Evolutionary conservation across 106 monocot genomes (phyloP), one percentile per base, ranked within the genome.

Genomic region (Gastrodia elata): DNA sequence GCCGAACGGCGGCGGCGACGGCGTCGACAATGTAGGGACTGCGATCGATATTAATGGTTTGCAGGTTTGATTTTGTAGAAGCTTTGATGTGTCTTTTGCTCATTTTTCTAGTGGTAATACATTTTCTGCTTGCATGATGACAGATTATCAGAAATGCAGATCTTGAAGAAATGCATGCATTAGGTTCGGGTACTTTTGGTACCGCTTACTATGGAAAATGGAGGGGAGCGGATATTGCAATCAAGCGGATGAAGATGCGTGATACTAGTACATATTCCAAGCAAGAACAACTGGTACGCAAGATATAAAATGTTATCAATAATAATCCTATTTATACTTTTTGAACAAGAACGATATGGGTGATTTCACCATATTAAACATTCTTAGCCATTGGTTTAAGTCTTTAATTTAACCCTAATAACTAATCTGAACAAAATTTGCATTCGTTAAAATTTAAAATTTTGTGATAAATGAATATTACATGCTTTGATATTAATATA

Each of bases 171-270:
- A 38, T 96, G 55, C 75, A 84, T 5, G 92, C 92, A 68, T 49
- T 96, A 42, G 95, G 95, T 38, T 89, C 95, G 22, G 95, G 95
- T 72, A 96, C 95, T 27, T 96, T 90, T 79, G 95, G 95, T 73
- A 92, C 92, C 42, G 92, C 92, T 44, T 96, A 84, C 79, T 82
- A 92, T 82, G 95, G 92, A 70, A 96, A 96, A 77, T 96, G 95
- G 92, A 70, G 89, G 24, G 95, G 95, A 76, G 82, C 87, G 65
- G 95, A 91, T 79, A 85, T 95, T 40, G 94, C 94, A 16, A 91
- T 95, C 25, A 95, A 95, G 74, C 79, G 89, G 8, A 89, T 96
- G 41, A 96, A 92, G 59, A 92, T 90, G 79, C 92, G 89, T 49
- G 92, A 92, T 79, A 69, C 89, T 20, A 89, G 92, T 59, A 85